These are phyloP conservation scores for Rhodotorula sp. DNA, from an alignment of 1,284 basidiomycete species.

Conservation along the genomic window DNA sequence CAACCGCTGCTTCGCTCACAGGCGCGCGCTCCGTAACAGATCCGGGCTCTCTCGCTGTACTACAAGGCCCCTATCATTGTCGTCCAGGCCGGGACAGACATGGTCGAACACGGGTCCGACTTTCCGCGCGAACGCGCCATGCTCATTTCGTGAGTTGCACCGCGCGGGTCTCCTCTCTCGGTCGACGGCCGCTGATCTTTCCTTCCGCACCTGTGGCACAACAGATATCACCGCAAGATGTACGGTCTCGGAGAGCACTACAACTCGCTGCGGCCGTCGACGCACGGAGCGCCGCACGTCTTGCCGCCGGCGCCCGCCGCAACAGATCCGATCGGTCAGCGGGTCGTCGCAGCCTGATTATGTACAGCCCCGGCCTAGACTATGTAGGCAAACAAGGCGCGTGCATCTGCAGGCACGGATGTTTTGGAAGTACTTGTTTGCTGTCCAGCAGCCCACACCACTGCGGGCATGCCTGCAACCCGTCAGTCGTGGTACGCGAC, in stretches of 20 bases:
- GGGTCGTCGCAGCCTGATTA: background rate
- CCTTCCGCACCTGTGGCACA: background rate
- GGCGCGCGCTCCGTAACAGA: constrained; percentile 51
- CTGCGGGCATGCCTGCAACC: too few relatives aligned
- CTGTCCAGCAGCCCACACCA: too few relatives aligned
- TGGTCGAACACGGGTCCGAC: constrained; percentile 71
- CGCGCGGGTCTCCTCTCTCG: background rate
- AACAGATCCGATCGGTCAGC: constrained; percentile 11
- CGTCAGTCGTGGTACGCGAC: too few relatives aligned
- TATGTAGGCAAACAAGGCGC: too few relatives aligned
- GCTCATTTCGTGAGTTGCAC: constrained; percentile 29
- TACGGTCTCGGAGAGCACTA: constrained; percentile 95
- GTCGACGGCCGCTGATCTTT: background rate
- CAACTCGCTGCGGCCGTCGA: constrained; percentile 61
- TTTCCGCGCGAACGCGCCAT: constrained; percentile 47
- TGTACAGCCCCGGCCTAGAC: too few relatives aligned
- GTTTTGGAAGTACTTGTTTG: too few relatives aligned
- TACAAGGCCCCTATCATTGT: constrained; percentile 87
- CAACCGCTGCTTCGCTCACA: too few relatives aligned
- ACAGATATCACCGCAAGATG: constrained; percentile 82
- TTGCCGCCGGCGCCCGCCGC: background rate
- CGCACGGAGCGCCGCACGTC: constrained; percentile 26
- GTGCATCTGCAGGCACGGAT: too few relatives aligned
- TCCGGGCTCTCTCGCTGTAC: constrained; percentile 80
- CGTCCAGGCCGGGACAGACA: constrained; percentile 76